phyloP scores from a whole-genome alignment of 2,329 filamentous ascomycete species.

The Trichoderma atroviride region DNA sequence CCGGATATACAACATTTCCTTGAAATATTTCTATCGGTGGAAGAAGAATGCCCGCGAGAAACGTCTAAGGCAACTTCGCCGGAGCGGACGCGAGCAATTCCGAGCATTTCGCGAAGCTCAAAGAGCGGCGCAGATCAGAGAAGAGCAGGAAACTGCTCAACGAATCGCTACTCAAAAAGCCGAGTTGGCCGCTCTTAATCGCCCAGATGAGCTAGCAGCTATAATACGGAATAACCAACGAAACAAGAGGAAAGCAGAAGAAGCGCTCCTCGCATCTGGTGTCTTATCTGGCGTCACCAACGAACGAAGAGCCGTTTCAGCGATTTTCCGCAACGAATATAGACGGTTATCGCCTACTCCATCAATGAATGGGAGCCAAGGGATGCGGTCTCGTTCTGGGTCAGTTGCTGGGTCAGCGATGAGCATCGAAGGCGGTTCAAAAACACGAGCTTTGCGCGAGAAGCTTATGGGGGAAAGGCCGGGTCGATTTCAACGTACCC shows the following conservation, averaged over 20 bases:
- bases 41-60: slow-evolving; percentile 52
- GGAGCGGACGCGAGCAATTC: slow-evolving; percentile 54
- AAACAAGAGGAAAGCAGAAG: slow-evolving; percentile 39
- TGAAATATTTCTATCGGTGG: slow-evolving; percentile 63
- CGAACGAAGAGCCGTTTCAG: slow-evolving; percentile 41
- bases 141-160: slow-evolving; percentile 41
- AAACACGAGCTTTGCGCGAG: slow-evolving; percentile 38
- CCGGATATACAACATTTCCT: slow-evolving; percentile 51
- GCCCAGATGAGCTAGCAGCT: slow-evolving; percentile 41
- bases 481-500: slow-evolving; percentile 44
- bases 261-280: slow-evolving; percentile 47
- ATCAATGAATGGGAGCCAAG: slow-evolving; percentile 29
- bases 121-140: slow-evolving; percentile 38
- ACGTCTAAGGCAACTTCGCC: slow-evolving; percentile 53
- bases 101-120: slow-evolving; percentile 49
- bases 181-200: slow-evolving; percentile 36
- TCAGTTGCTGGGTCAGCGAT: slow-evolving; percentile 30
- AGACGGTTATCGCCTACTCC: slow-evolving; percentile 28
- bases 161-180: slow-evolving; percentile 34
- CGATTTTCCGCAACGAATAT: slow-evolving; percentile 40
- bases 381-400: slow-evolving; percentile 28
- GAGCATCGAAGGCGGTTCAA: slow-evolving; percentile 33
- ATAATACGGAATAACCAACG: slow-evolving; percentile 39
- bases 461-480: slow-evolving; percentile 34
- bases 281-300: slow-evolving; percentile 46